Evolutionary conservation across 1,139 yeast species (phyloP).

Genomic region (Candida mesenterica): DNA sequence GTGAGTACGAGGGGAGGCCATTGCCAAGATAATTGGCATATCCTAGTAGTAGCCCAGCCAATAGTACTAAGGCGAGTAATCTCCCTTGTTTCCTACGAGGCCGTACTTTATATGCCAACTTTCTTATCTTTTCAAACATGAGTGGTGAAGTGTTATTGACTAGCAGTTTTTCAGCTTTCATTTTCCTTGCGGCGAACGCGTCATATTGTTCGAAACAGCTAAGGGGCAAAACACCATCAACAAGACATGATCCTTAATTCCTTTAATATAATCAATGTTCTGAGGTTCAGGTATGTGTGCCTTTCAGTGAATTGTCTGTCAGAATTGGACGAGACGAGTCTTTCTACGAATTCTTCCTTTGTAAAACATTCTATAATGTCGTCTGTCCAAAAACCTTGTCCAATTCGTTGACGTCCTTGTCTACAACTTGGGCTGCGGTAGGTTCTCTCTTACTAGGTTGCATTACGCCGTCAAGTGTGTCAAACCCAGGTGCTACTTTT

Average conservation of each 20-base stretch:
- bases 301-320: too few relatives aligned
- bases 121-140: neutral
- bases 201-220: too few relatives aligned
- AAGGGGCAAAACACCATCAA: too few relatives aligned
- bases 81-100: slow-evolving; percentile 3
- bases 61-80: neutral
- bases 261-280: too few relatives aligned
- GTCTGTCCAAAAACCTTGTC: slow-evolving; percentile 30
- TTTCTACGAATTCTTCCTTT: too few relatives aligned
- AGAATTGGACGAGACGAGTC: too few relatives aligned
- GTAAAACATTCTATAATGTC: too few relatives aligned
- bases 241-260: too few relatives aligned
- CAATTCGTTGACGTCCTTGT: slow-evolving; percentile 23
- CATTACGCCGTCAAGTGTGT: slow-evolving; percentile 31
- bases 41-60: neutral
- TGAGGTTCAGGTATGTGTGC: too few relatives aligned
- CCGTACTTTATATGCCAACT: slow-evolving; percentile 2
- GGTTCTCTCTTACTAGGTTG: slow-evolving; percentile 25
- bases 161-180: neutral
- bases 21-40: too few relatives aligned
- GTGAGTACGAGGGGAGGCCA: too few relatives aligned
- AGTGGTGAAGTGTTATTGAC: neutral
- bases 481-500: slow-evolving; percentile 45
- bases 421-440: neutral
- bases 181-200: too few relatives aligned